A percentile compares a stretch with the other conserved stretches of the same genome.
Conservation (phyloP, 1,284 basidiomycete species). For the Cryptococcus jaspeensis region DNA sequence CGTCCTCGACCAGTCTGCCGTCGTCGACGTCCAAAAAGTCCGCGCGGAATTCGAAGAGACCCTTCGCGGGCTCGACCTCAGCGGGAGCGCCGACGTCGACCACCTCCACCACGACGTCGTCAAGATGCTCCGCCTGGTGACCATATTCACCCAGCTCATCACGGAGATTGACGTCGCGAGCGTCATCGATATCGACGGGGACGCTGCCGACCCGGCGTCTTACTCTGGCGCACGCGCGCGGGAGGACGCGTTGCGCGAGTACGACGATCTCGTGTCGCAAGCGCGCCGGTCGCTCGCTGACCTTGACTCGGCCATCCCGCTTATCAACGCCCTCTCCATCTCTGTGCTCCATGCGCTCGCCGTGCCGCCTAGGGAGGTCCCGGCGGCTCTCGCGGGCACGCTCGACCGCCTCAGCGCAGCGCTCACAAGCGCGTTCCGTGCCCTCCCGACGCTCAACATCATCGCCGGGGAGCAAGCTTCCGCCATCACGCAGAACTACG, state of each 20-base stretch:
- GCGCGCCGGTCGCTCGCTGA: slow-evolving; percentile 35
- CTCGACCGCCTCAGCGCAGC: slow-evolving; percentile 8
- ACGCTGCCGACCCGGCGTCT: slow-evolving; percentile 14
- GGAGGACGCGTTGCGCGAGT: slow-evolving; percentile 30
- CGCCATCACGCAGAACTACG: slow-evolving; percentile 26
- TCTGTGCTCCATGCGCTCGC: slow-evolving; percentile 2
- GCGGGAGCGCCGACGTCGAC: background rate
- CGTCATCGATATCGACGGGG: slow-evolving; percentile 49
- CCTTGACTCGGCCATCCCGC: slow-evolving; percentile 28
- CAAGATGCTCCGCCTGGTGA: slow-evolving; percentile 22
- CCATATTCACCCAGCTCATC: slow-evolving; percentile 22
- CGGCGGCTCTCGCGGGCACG: background rate
- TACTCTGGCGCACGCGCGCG: slow-evolving; percentile 10
- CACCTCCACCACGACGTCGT: slow-evolving; percentile 11
- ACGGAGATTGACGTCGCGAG: slow-evolving; percentile 43
- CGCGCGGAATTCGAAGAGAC: slow-evolving; percentile 28
- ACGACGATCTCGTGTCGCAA: slow-evolving; percentile 37
- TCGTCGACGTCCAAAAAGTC: slow-evolving; percentile 27
- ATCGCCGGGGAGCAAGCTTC: slow-evolving; percentile 36
- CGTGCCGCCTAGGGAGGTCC: background rate
- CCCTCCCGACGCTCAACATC: slow-evolving; percentile 29
- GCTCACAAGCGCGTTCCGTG: slow-evolving; percentile 22
- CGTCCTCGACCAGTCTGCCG: slow-evolving; percentile 24
- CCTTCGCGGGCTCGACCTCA: slow-evolving; percentile 6
- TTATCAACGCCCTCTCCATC: slow-evolving; percentile 7